Conservation (phyloP, 345 rosid genomes). For the Arabidopsis arenosa region DNA sequence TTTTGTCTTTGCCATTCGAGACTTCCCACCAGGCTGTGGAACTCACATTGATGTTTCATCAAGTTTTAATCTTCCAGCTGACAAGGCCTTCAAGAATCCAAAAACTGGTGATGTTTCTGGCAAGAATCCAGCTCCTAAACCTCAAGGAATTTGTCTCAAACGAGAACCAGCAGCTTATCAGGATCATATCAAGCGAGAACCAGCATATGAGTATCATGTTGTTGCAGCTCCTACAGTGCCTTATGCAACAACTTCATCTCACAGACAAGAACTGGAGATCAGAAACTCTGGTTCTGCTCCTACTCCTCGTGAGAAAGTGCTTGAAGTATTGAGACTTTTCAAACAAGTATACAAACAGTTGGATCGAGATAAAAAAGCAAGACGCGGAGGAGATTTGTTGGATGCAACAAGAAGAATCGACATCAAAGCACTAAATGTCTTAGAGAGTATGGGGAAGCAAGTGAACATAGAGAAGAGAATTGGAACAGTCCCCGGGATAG, state of each 20-base stretch:
- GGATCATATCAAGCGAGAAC: neutral
- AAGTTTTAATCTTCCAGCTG: neutral
- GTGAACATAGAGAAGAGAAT: slow-evolving; percentile 56
- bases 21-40: slow-evolving; percentile 35
- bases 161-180: neutral
- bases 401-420: slow-evolving; percentile 56
- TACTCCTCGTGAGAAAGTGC: slow-evolving; percentile 50
- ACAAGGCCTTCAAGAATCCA: slow-evolving; percentile 2
- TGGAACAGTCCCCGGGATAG: slow-evolving; percentile 80
- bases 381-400: slow-evolving; percentile 34
- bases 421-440: slow-evolving; percentile 49
- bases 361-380: slow-evolving; percentile 67
- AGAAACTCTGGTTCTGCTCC: neutral
- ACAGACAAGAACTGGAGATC: neutral
- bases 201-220: neutral
- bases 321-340: slow-evolving; percentile 63
- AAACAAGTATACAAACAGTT: slow-evolving; percentile 61
- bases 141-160: neutral
- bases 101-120: neutral
- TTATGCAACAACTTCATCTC: neutral
- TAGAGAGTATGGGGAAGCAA: slow-evolving; percentile 55
- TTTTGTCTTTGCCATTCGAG: slow-evolving; percentile 17
- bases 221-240: neutral
- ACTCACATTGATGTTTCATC: neutral
- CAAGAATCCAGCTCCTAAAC: neutral